Conservation (phyloP, 148 eudicot species). For the Camellia japonica region DNA sequence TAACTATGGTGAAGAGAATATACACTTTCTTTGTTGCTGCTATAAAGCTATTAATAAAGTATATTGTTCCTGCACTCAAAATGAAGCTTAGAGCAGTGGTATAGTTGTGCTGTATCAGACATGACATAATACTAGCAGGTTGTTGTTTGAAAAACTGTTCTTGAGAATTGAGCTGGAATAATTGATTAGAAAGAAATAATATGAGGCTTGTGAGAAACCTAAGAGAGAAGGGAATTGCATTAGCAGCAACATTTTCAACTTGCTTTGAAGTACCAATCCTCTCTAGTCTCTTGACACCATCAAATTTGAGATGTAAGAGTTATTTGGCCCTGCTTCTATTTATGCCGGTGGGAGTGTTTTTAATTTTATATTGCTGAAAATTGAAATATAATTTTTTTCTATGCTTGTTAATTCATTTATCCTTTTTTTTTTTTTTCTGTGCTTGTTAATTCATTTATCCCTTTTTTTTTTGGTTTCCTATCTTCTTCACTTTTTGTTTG, state of each 20-base stretch:
- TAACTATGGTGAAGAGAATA: not conserved
- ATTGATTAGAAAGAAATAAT: too few relatives aligned
- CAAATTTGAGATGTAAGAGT: not conserved
- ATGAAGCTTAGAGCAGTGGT: not conserved
- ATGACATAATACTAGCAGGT: not conserved
- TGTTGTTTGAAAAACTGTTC: not conserved
- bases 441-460: not conserved
- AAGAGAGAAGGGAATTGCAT: not conserved
- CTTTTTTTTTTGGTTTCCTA: not conserved
- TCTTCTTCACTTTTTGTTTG: not conserved
- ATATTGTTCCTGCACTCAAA: not conserved
- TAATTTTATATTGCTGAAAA: not conserved
- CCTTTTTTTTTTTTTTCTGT: not conserved
- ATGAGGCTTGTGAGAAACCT: not conserved
- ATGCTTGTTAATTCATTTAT: not conserved
- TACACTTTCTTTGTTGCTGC: not conserved
- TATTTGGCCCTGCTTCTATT: not conserved
- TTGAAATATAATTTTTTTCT: not conserved
- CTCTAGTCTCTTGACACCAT: not conserved
- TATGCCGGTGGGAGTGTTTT: not conserved
- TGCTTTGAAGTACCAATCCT: not conserved
- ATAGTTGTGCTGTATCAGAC: not conserved
- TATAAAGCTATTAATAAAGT: not conserved
- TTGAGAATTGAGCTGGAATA: not conserved
- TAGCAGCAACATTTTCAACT: not conserved